Evolutionary conservation across 2,329 filamentous ascomycete genomes (phyloP).

Genomic region (Rachicladosporium sp.): DNA sequence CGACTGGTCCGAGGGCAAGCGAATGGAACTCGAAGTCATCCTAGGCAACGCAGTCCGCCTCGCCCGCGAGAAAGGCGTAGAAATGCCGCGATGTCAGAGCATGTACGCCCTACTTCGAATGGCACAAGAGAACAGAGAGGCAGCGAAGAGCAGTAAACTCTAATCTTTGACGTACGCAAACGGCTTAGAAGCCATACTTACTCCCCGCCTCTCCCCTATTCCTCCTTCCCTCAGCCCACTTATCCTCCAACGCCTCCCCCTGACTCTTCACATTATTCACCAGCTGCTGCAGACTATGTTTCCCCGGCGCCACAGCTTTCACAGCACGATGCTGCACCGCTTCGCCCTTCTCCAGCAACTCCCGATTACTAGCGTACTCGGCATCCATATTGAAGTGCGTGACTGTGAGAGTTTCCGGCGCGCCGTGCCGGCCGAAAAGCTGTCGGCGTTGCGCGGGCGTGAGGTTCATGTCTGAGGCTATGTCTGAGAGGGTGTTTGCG

Average conservation of each 20-base stretch:
- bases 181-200: slow-evolving; percentile 61
- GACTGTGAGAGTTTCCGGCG: slow-evolving; percentile 48
- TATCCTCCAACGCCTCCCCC: slow-evolving; percentile 79
- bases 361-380: slow-evolving; percentile 79
- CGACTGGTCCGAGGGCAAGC: slow-evolving; percentile 55
- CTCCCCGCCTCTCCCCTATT: slow-evolving; percentile 73
- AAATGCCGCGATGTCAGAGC: slow-evolving; percentile 55
- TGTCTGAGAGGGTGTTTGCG: slow-evolving; percentile 50
- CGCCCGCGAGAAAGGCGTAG: slow-evolving; percentile 48
- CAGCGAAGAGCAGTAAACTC: slow-evolving; percentile 16
- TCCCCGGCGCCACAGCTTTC: slow-evolving; percentile 69
- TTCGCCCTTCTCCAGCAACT: slow-evolving; percentile 56
- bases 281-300: slow-evolving; percentile 79
- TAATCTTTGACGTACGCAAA: slow-evolving; percentile 1
- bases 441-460: slow-evolving; percentile 66
- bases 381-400: slow-evolving; percentile 80
- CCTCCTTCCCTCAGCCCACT: slow-evolving; percentile 67
- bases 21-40: slow-evolving; percentile 61
- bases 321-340: slow-evolving; percentile 65
- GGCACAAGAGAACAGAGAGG: slow-evolving; percentile 44
- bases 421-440: slow-evolving; percentile 59
- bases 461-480: slow-evolving; percentile 69
- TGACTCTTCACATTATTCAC: slow-evolving; percentile 73
- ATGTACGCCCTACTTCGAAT: slow-evolving; percentile 55
- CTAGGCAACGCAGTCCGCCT: slow-evolving; percentile 58